Evolutionary conservation across 129 eudicot species (phyloP).

Genomic region (Gnaphalium uliginosum): DNA sequence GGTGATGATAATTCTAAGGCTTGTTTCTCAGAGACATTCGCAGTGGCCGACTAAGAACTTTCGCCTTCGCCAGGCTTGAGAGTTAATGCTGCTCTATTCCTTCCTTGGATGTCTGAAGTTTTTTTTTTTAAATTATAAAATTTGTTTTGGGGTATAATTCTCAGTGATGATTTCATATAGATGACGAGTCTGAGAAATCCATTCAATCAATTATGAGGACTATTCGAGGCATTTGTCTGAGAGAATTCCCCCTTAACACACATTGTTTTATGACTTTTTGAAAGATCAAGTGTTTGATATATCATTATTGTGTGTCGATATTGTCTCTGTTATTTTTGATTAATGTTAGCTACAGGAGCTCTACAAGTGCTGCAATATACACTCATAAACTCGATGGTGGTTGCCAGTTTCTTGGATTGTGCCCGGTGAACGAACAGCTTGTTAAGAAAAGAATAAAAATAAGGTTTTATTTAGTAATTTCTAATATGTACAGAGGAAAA

Average conservation of each 20-base stretch:
- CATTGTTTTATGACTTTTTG: too few species aligned
- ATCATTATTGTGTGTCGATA: too few species aligned
- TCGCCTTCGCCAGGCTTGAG: slow-evolving; percentile 61
- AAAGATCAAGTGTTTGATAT: too few species aligned
- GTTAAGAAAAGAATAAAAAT: too few species aligned
- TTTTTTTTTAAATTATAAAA: not conserved
- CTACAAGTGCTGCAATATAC: too few species aligned
- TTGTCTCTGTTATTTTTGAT: too few species aligned
- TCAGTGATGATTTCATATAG: slow-evolving; percentile 33
- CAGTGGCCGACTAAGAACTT: slow-evolving; percentile 59
- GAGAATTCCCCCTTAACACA: not conserved
- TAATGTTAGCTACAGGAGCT: too few species aligned
- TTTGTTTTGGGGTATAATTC: not conserved
- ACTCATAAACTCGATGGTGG: too few species aligned
- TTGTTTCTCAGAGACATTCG: slow-evolving; percentile 75
- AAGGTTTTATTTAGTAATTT: too few species aligned
- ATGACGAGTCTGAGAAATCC: slow-evolving; percentile 45
- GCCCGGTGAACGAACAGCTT: too few species aligned
- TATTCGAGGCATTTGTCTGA: slow-evolving; percentile 45
- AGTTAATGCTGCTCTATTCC: slow-evolving; percentile 40
- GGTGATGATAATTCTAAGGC: slow-evolving; percentile 36
- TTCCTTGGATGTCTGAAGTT: slow-evolving; percentile 55
- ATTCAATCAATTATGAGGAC: slow-evolving; percentile 32
- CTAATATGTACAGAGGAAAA: too few species aligned
- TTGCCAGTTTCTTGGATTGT: too few species aligned